Evolutionary conservation across 495 filamentous ascomycete genomes (phyloP), one percentile per base, ranked within the genome.

Genomic region (Gamarada debralockiae): DNA sequence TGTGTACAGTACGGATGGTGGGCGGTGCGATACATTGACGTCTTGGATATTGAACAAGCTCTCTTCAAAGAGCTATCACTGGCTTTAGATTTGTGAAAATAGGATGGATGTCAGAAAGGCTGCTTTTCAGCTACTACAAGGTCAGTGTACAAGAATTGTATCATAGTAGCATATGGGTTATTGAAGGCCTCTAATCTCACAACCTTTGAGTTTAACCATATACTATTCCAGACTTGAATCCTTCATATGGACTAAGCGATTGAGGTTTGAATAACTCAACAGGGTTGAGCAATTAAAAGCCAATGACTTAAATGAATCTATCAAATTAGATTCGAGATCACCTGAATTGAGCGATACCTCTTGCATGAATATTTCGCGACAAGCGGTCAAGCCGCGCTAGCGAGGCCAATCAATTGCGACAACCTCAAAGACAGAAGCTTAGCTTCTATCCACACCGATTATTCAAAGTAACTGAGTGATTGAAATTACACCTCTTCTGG

Each of bases 371-470:
- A 9, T 23, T 55, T 41, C 44, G 56, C 53, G 45, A 58, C 56
- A 58, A 51, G 24, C 21, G 17, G 21, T 46, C 13, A 41, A 14
- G 29, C 24, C 34, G 20, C 22, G 42, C 56, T 53, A 57, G 54
- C 59, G 54, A 61, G 50, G 22, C 59, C 59, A 61, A 57, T 61
- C 47, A 54, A 29, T 33, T 36, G 15, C 37, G 39, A 58, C 37
- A 53, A 48, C 48, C 29, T 42, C 31, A 31, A n/a, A 42, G 15
- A 23, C 37, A 37, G 53, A 45, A 45, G 20, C 48, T 23, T 50
- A 59, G 49, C 50, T 55, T 25, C 25, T 18, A 44, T 57, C n/a
- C n/a, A n/a, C 56, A 63, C 60, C 60, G 60, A 57, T 57, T 21
- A 48, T 61, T 55, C 23, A 39, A 33, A 44, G 33, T 47, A 24